Base-by-base conservation (phyloP, 2,329 filamentous ascomycete genomes). In the Boeremia lycopersici region DNA sequence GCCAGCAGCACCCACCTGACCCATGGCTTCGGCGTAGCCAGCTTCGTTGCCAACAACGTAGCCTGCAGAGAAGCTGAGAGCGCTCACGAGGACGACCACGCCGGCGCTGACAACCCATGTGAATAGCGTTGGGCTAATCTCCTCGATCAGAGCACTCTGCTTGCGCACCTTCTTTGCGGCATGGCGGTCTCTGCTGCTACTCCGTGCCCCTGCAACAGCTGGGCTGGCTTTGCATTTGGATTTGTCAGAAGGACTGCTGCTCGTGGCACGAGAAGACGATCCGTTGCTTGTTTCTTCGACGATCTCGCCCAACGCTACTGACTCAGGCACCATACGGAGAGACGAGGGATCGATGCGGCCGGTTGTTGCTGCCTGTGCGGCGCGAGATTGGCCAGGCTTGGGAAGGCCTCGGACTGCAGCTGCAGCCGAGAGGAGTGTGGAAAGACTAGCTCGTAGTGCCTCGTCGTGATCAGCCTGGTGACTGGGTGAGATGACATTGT, bases 371-470 rank as follows among this genome's bases (percentile, higher is more conserved):
- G 69, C 41, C 75, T 77, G 54, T 67, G 67, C 44, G 31, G 48
- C 57, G 31, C 70, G 66, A 33, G 64, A 57, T 46, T 77, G 75
- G n/a, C 73, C 71, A 25, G 74, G 67, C 60, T 95, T 96, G 0
- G 89, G 86, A 13, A 95, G 80, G 4, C 89, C 89, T 38, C 95
- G 85, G 1, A 93, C 95, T 0, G 93, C 95, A 3, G 93, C 92
- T 0, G 92, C 93, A 68, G 91, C 96, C n/a, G 93, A 97, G 11
- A 99, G 84, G 11, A 99, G 83, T 0, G 95, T 98, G 0, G 92
- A 96, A n/a, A 99, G 82, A 43, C 91, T 96, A 17, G 95, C 92
- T 30, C 95, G 88, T 10, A 99, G 82, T 2, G 92, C 95, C 28
- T 92, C 95, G 67, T 99, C 95, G 66, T 98, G 93, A 65, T 98